Evolutionary conservation across 2,329 filamentous ascomycete genomes (phyloP).

Genomic region (Ceratocystis lukuohia): DNA sequence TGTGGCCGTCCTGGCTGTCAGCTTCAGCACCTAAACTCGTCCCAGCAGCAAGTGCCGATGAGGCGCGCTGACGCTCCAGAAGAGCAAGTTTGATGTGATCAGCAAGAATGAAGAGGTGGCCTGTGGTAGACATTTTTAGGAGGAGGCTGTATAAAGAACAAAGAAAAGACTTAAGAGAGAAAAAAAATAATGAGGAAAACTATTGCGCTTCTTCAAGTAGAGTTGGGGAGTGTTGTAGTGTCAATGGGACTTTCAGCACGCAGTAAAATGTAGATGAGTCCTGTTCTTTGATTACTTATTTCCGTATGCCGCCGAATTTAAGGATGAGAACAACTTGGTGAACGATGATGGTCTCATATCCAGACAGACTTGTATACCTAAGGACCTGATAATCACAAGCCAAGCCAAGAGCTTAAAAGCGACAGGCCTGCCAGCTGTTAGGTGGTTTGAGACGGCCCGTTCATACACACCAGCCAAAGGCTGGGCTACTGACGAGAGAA

Average conservation of each 20-base stretch:
- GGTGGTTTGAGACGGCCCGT: neutral
- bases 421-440: neutral
- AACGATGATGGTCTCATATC: too few species aligned
- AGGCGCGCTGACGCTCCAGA: slow-evolving; percentile 74
- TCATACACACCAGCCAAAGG: neutral
- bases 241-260: too few species aligned
- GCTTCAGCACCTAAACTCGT: slow-evolving; percentile 65
- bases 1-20: slow-evolving; percentile 74
- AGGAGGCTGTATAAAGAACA: neutral
- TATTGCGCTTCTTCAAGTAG: too few species aligned
- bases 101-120: slow-evolving; percentile 80
- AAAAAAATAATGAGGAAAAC: too few species aligned
- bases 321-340: too few species aligned
- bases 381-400: neutral
- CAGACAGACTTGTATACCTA: too few species aligned
- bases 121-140: slow-evolving; percentile 42
- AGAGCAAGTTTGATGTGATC: slow-evolving; percentile 96
- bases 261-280: too few species aligned
- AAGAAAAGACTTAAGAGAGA: neutral
- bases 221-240: too few species aligned
- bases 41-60: slow-evolving; percentile 8
- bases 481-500: neutral
- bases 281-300: too few species aligned
- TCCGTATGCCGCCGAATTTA: too few species aligned
- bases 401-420: neutral